Evolutionary conservation across 2,329 filamentous ascomycete species (phyloP), one percentile per base, ranked within the genome.

Genomic region (Xylaria sp.): DNA sequence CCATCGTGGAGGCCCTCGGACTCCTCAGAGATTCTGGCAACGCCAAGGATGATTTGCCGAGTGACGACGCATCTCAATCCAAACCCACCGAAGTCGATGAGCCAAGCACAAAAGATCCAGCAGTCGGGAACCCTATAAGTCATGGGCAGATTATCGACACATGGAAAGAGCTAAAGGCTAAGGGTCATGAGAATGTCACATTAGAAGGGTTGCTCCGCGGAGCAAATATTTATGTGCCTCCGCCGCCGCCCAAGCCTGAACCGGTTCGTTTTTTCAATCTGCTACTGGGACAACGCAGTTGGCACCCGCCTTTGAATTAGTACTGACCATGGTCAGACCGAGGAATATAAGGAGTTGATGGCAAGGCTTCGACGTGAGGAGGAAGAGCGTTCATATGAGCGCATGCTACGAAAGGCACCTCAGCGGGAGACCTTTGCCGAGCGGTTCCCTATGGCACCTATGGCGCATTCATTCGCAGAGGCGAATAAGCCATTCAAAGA

Each of bases 311-410:
- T 10, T n/a, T 18, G 10, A 37, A 13, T 34, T 35, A 23, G 59
- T 60, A 42, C 57, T 55, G 55, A 23, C 52, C 11, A 51, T 51
- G 44, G 10, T 16, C 30, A 95, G 85, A 88, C 88, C 0, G 78
- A 86, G 6, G 89, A 96, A 75, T 97, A 93, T 77, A 90, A 91
- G 73, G 88, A 87, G 5, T 79, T 96, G 1, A 97, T 97, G 91
- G 86, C 86, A 23, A 86, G 88, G 13, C 84, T 99, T 18, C 90
- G 91, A 63, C 85, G 83, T 61, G 87, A 94, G 69, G 89, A 93
- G 76, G 92, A 97, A 78, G 83, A 86, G 65, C 85, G 88, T 62
- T 82, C 85, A 55, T 99, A 97, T 78, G 83, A 91, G 66, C 85
- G 87, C 70, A 91, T 97, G 86, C 76, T 88, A 54, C 86, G 87